Conservation (phyloP, 805 yeast species). For the Nakazawaea molendinolei region DNA sequence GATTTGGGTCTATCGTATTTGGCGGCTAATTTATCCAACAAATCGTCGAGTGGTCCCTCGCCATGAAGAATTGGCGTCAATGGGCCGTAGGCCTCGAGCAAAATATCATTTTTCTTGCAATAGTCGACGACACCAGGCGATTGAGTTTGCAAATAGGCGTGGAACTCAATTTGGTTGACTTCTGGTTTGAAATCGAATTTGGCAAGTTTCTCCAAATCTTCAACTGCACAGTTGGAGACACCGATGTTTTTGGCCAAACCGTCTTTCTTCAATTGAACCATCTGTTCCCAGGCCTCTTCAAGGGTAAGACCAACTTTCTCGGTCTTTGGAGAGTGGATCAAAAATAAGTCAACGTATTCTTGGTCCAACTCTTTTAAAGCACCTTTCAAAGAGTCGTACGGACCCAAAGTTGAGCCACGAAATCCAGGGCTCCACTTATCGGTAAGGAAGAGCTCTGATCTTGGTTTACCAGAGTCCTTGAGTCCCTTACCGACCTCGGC, state of each 20-base stretch:
- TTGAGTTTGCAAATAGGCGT: constrained; percentile 60
- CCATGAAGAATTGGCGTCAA: constrained; percentile 56
- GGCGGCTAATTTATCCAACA: constrained; percentile 33
- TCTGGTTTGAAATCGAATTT: constrained; percentile 43
- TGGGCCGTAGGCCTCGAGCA: constrained; percentile 62
- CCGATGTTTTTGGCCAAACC: constrained; percentile 46
- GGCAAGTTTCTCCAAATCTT: constrained; percentile 35
- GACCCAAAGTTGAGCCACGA: constrained; percentile 26
- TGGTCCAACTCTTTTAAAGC: constrained; percentile 42
- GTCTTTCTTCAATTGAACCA: constrained; percentile 34
- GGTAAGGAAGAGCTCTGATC: constrained; percentile 52
- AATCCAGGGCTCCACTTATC: constrained; percentile 47
- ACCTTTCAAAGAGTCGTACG: constrained; percentile 38
- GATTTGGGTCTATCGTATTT: constrained; percentile 57
- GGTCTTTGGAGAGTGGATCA: constrained; percentile 53
- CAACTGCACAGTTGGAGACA: constrained; percentile 54
- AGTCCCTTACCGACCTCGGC: constrained; percentile 53
- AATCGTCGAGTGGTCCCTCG: constrained; percentile 32
- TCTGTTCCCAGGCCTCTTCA: constrained; percentile 43
- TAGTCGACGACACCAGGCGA: constrained; percentile 48
- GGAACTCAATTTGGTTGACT: constrained; percentile 66
- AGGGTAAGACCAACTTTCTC: constrained; percentile 38
- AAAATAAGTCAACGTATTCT: constrained; percentile 53
- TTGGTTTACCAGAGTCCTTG: constrained; percentile 30
- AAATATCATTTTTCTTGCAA: constrained; percentile 41